Evolutionary conservation across 1,284 basidiomycete species (phyloP), one percentile per base, ranked within the genome.

Genomic region (Papiliotrema flavescens): DNA sequence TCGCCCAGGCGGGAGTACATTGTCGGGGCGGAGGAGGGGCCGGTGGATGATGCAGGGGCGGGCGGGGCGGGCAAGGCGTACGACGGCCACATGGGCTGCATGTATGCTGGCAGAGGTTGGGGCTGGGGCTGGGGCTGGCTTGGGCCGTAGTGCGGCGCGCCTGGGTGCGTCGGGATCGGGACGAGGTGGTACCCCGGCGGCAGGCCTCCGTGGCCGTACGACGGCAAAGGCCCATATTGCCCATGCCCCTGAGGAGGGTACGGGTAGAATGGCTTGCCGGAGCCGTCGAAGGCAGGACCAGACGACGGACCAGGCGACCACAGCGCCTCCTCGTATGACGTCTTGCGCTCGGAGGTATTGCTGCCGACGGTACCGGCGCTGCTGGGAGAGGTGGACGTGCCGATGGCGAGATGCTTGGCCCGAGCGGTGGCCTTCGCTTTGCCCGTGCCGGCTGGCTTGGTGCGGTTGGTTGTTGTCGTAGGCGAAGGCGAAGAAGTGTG

Each of bases 401-500:
- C 73, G 26, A 72, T 58, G 3, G 62, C 65, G 5, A 69, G 60
- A 49, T 69, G 61, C 57, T 75, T 75, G 35, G 64, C 47, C 36
- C 64, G 56, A 19, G 61, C 60, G 13, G 62, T 65, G 20, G 63
- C 49, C 45, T 62, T 65, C 48, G 65, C 63, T 56, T 70, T 70
- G 23, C 65, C 65, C 6, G 6, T 11, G 28, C 28, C 6, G 23
- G 54, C 47, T 8, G 13, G 35, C 47, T 50, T 19, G 46, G 39
- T 45, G 41, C 53, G 57, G 51, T 42, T 39, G 35, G 35, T 35
- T 20, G 55, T 34, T 17, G 45, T 53, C 24, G 43, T 24, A 22
- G 47, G 39, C 40, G 54, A 39, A 40, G 54, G 35, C 11, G 59
- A 23, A 11, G 11, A 5, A 11, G 40, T 32, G 11, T 51, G 36